Evolutionary conservation across 2,329 filamentous ascomycete genomes (phyloP).

Genomic region (Aspergillus sp.): DNA sequence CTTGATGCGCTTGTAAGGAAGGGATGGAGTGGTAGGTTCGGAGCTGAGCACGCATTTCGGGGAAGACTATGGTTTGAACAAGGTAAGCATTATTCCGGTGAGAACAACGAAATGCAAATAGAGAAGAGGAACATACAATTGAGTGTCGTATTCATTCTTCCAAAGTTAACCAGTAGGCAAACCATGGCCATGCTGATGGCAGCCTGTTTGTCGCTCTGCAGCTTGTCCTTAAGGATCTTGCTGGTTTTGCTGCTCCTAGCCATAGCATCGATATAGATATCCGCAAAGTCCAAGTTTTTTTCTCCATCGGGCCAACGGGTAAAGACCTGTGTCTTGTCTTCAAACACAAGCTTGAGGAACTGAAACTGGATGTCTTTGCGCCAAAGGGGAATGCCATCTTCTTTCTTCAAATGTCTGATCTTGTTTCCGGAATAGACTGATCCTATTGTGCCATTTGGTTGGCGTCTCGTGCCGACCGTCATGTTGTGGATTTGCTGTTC

Average conservation of each 20-base stretch:
- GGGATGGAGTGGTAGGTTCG: constrained; percentile 98
- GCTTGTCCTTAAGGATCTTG: constrained; percentile 95
- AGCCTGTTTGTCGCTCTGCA: constrained; percentile 85
- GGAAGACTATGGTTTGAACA: constrained; percentile 70
- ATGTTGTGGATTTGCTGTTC: constrained; percentile 39
- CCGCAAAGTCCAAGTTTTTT: constrained; percentile 76
- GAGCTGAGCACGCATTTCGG: constrained; percentile 96
- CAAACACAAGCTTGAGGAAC: constrained; percentile 63
- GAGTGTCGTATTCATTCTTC: constrained; percentile 96
- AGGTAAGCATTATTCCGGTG: constrained; percentile 4
- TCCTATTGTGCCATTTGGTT: constrained; percentile 64
- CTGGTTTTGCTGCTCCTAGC: constrained; percentile 98
- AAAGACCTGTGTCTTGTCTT: constrained; percentile 68
- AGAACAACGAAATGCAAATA: neutral
- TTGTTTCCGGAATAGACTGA: constrained; percentile 69
- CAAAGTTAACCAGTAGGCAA: constrained; percentile 93
- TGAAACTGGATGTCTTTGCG: constrained; percentile 67
- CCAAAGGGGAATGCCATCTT: constrained; percentile 66
- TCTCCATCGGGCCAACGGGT: constrained; percentile 86
- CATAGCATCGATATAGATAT: constrained; percentile 98
- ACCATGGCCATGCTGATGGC: constrained; percentile 99
- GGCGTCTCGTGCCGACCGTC: constrained; percentile 55
- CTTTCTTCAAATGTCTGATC: constrained; percentile 66
- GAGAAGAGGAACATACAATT: constrained; percentile 67
- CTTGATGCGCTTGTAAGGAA: constrained; percentile 90